phyloP scores from a whole-genome alignment of 768 basidiomycete genomes.

The Leccinum subgranulosum region DNA sequence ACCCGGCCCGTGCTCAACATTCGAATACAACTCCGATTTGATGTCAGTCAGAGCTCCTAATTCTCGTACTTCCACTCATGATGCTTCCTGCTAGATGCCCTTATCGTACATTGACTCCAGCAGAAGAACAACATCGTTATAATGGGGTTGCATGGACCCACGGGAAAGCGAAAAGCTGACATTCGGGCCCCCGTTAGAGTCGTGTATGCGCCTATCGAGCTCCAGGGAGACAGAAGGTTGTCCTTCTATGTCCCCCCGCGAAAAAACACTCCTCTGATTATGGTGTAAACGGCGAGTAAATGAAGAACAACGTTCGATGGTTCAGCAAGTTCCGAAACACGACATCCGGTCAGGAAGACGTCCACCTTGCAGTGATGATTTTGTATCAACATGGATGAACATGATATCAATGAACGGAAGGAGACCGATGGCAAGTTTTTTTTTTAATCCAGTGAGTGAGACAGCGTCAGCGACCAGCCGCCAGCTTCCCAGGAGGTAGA shows the following conservation, averaged over 20 bases:
- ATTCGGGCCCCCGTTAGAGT: conserved; percentile 6
- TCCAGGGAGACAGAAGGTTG: conserved; percentile 19
- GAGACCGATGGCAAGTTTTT: conserved; percentile 10
- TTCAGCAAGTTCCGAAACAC: conserved; percentile 11
- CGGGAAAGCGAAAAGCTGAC: neutral
- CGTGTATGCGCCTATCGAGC: conserved; percentile 6
- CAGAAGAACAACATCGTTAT: neutral
- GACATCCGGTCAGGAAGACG: conserved; percentile 17
- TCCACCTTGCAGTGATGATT: conserved; percentile 10
- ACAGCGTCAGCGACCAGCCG: neutral
- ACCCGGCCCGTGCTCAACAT: neutral
- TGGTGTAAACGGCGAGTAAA: conserved; percentile 7
- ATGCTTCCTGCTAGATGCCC: conserved; percentile 5
- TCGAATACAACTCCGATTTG: neutral
- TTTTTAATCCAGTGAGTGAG: conserved; percentile 10
- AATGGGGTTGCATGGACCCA: neutral
- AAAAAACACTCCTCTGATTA: neutral
- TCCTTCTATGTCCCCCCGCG: neutral
- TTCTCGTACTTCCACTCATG: neutral
- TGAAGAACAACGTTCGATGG: neutral
- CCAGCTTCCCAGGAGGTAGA: too few species aligned
- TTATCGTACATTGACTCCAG: too few species aligned
- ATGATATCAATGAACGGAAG: conserved; percentile 11
- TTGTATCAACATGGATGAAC: conserved; percentile 6
- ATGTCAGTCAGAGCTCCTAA: neutral